Conservation (phyloP, 129 eudicot genomes). For the Gnaphalium uliginosum region DNA sequence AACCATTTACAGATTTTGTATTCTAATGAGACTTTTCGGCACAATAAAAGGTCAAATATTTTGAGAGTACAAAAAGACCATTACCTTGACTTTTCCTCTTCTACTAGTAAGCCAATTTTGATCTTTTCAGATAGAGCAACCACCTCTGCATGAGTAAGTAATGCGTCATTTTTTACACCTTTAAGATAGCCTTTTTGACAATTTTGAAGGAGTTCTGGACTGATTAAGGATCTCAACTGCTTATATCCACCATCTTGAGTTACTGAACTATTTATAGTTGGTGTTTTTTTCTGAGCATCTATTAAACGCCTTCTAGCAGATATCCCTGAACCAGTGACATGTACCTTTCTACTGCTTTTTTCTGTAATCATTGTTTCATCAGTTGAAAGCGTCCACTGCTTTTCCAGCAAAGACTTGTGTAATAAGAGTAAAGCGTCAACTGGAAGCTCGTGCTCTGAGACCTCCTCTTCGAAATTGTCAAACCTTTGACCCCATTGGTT, state of each 20-base stretch:
- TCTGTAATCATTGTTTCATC: conserved; percentile 39
- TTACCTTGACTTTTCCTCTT: too few relatives aligned
- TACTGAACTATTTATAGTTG: conserved; percentile 15
- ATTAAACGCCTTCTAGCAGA: conserved; percentile 77
- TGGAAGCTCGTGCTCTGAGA: conserved; percentile 35
- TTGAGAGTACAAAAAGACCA: too few relatives aligned
- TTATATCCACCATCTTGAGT: conserved; percentile 32
- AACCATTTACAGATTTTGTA: too few relatives aligned
- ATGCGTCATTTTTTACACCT: conserved; percentile 59
- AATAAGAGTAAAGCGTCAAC: conserved; percentile 79
- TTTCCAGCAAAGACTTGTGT: conserved; percentile 86
- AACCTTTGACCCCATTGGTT: conserved; percentile 44
- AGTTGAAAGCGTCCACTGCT: conserved; percentile 80
- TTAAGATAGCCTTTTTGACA: conserved; percentile 73
- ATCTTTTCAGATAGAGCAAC: too few relatives aligned
- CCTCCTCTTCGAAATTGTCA: conserved; percentile 41
- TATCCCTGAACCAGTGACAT: conserved; percentile 67
- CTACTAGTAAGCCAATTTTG: too few relatives aligned
- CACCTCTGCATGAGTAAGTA: conserved; percentile 80
- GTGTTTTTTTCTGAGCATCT: conserved; percentile 47
- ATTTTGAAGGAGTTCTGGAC: conserved; percentile 68
- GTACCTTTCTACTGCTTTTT: conserved; percentile 35
- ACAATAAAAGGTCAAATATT: too few relatives aligned
- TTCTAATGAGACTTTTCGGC: too few relatives aligned
- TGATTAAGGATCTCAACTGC: too few relatives aligned